Conservation (phyloP, 2,329 filamentous ascomycete species). For the Piedraia hortae region DNA sequence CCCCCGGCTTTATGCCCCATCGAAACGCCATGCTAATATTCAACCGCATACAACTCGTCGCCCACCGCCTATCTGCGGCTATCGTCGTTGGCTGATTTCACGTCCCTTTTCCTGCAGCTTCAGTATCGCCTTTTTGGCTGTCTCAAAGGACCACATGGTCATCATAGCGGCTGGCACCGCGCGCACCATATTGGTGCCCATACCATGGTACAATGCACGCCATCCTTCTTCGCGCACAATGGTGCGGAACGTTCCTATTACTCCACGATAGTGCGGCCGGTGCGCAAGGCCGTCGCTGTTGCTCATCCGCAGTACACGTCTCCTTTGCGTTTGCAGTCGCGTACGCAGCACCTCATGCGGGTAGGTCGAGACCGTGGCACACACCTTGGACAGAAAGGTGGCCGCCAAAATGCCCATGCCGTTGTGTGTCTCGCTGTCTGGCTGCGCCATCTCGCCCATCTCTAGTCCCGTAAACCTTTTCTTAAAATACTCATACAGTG, state of each 20-base stretch:
- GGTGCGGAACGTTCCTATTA: constrained; percentile 54
- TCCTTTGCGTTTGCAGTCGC: constrained; percentile 72
- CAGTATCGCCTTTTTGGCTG: constrained; percentile 28
- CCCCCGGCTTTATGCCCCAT: no score
- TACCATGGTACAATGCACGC: constrained; percentile 86
- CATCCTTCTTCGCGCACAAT: constrained; percentile 83
- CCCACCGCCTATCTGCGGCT: background rate
- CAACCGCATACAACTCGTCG: background rate
- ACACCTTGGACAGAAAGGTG: constrained; percentile 78
- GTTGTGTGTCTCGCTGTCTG: constrained; percentile 28
- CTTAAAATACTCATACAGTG: constrained; percentile 82
- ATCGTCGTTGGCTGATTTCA: constrained; percentile 5
- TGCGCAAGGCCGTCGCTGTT: constrained; percentile 28
- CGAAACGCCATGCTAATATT: background rate
- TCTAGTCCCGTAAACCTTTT: constrained; percentile 66
- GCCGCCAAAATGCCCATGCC: constrained; percentile 66
- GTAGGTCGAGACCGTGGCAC: constrained; percentile 85
- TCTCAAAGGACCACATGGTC: constrained; percentile 93
- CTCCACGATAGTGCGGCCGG: constrained; percentile 39
- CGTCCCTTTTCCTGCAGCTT: constrained; percentile 26
- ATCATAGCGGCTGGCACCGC: constrained; percentile 88
- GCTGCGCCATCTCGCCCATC: constrained; percentile 48
- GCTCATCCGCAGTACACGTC: constrained; percentile 24
- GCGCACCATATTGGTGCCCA: constrained; percentile 92
- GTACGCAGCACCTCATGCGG: constrained; percentile 92